phyloP scores from a whole-genome alignment of 2,329 filamentous ascomycete genomes.

The Claviceps cyperi region DNA sequence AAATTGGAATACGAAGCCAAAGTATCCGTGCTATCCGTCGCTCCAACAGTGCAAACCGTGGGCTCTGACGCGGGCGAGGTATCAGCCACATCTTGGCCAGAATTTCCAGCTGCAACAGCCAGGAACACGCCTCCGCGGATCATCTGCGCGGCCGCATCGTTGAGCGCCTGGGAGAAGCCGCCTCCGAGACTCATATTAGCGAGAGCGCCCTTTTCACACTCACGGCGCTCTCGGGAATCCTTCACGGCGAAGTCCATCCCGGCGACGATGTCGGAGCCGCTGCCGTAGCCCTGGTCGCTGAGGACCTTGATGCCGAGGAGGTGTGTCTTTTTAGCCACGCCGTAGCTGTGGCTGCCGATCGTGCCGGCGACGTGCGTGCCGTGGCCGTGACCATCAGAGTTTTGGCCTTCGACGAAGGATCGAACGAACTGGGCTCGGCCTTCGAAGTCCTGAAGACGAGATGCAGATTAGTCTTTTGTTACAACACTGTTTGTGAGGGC shows the following conservation, averaged over 20 bases:
- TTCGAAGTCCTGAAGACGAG: slow-evolving; percentile 20
- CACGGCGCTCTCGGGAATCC: slow-evolving; percentile 20
- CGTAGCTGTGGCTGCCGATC: slow-evolving; percentile 19
- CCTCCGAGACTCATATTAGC: slow-evolving; percentile 45
- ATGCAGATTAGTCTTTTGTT: not conserved
- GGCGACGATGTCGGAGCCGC: slow-evolving; percentile 20
- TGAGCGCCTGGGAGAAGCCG: slow-evolving; percentile 28
- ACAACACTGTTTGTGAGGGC: not conserved
- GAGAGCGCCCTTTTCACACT: slow-evolving; percentile 30
- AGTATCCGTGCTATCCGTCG: slow-evolving; percentile 24
- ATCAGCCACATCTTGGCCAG: slow-evolving; percentile 25
- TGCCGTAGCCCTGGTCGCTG: slow-evolving; percentile 16
- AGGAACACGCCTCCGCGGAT: slow-evolving; percentile 33
- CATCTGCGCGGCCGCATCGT: slow-evolving; percentile 33
- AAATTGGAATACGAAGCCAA: slow-evolving; percentile 37
- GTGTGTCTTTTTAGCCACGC: slow-evolving; percentile 24
- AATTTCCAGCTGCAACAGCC: slow-evolving; percentile 42
- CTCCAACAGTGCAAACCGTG: slow-evolving; percentile 39
- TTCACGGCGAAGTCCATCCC: slow-evolving; percentile 29
- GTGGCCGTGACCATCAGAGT: slow-evolving; percentile 14
- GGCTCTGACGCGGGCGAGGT: slow-evolving; percentile 34
- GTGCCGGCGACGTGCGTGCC: slow-evolving; percentile 22
- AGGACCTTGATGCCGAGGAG: slow-evolving; percentile 27
- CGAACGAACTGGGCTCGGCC: slow-evolving; percentile 22
- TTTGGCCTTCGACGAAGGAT: slow-evolving; percentile 18